phyloP scores from a whole-genome alignment of 768 basidiomycete genomes.

The Pleurotus citrinopileatus region DNA sequence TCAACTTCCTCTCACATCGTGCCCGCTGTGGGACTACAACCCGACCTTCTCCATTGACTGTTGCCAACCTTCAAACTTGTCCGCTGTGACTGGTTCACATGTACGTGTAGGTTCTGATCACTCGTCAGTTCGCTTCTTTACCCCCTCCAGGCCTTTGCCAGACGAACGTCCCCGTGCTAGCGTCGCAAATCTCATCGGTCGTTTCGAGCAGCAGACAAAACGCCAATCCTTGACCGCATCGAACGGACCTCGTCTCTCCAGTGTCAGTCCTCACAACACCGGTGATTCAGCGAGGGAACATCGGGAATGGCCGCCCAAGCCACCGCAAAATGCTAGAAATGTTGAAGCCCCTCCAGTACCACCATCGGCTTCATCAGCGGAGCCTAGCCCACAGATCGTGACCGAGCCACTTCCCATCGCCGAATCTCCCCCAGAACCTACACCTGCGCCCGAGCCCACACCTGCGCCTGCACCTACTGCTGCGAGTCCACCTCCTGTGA shows the following conservation, averaged over 20 bases:
- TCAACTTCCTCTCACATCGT: background rate
- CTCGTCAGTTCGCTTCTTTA: conserved; percentile 6
- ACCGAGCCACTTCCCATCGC: background rate
- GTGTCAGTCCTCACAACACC: conserved; percentile 60
- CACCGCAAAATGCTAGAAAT: conserved; percentile 32
- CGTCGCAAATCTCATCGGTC: conserved; percentile 88
- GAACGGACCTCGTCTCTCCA: conserved; percentile 46
- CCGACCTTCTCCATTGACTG: no score
- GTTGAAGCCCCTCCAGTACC: conserved; percentile 25
- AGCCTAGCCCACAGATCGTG: conserved; percentile 6
- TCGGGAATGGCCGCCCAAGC: conserved; percentile 75
- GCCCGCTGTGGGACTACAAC: background rate
- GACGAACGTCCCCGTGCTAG: conserved; percentile 86
- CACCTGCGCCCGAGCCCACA: background rate
- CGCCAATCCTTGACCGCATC: conserved; percentile 39
- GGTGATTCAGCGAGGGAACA: conserved; percentile 66
- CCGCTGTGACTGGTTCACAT: conserved; percentile 14
- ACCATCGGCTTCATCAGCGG: conserved; percentile 28
- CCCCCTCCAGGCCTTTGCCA: conserved; percentile 65
- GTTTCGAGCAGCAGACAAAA: conserved; percentile 82
- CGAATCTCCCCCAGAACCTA: background rate
- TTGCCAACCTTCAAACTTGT: background rate
- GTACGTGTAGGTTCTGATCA: conserved; percentile 17
- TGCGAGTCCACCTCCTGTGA: background rate
- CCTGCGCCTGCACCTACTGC: background rate